Evolutionary conservation across 805 yeast species (phyloP), one percentile per base, ranked within the genome.

Genomic region (Metschnikowia shivogae): DNA sequence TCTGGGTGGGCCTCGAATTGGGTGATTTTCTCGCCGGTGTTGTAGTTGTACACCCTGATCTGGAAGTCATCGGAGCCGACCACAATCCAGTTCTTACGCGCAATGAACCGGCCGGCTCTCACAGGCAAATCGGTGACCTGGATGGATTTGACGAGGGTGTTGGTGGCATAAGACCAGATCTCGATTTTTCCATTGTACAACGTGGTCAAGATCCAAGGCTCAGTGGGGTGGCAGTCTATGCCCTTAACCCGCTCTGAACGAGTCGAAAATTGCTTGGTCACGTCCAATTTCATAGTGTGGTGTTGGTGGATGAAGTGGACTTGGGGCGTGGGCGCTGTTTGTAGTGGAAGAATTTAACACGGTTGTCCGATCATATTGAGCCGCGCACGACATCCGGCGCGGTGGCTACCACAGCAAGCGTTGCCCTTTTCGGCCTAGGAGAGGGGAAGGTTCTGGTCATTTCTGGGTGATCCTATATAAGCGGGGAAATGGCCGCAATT

Each of bases 1-100:
- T 93, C 99, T 7, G 97, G 96, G 63, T 93, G 99, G 8, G 97
- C 98, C 71, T 93, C 99, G 61, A 92, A 93, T 68, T 90, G 98
- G 32, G 88, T 78, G 51, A 93, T 80, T 64, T 89, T 89, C 68
- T 93, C 99, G 46, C 95, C 90, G 14, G 99, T 93, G 68, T 89
- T 89, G 73, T 88, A 89, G 68, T 93, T 93, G 75, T 81, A 93
- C 27, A 93, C 95, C 60, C 99, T 82, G 47, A 93, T 73, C 62
- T 86, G 92, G 77, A 87, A 92, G 68, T 93, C 99, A 64, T 93
- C 99, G 42, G 95, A 80, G 26, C 99, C 99, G 34, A 89, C 89
- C 47, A 90, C 85, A 60, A 95, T 80, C 99, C 99, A 93, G 70
- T 89, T 90, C 72, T 92, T 93, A 60, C 98, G 82, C 17, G 98